Conservation (phyloP, 2,329 filamentous ascomycete genomes). For the Elsinoe australis region DNA sequence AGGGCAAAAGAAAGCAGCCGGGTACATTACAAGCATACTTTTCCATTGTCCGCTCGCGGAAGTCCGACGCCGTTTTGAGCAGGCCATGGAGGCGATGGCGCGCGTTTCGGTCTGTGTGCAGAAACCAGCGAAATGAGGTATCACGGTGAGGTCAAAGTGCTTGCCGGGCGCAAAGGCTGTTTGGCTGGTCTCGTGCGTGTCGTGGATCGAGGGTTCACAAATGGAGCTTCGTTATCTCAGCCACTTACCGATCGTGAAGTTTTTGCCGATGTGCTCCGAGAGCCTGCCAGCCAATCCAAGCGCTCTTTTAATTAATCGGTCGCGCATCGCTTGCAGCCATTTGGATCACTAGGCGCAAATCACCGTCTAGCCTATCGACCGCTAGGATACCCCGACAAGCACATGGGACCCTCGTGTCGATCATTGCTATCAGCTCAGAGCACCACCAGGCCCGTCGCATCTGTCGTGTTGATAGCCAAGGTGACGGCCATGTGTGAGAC, state of each 20-base stretch:
- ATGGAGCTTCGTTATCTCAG: not conserved
- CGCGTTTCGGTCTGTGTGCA: not conserved
- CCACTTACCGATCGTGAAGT: slow-evolving; percentile 9
- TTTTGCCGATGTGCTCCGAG: not conserved
- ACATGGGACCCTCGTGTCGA: slow-evolving; percentile 1
- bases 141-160: slow-evolving; percentile 11
- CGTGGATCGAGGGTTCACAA: not conserved
- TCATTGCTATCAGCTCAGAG: not conserved
- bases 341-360: slow-evolving; percentile 14
- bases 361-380: slow-evolving; percentile 14
- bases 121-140: slow-evolving; percentile 10
- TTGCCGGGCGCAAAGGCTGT: slow-evolving; percentile 1
- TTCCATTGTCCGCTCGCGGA: too few relatives aligned
- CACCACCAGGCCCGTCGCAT: not conserved
- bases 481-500: slow-evolving; percentile 10
- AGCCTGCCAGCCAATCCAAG: too few relatives aligned
- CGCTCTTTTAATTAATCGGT: too few relatives aligned
- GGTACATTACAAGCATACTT: too few relatives aligned
- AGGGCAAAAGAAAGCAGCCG: too few relatives aligned
- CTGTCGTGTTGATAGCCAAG: slow-evolving; percentile 3
- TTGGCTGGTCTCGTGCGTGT: slow-evolving; percentile 1
- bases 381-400: slow-evolving; percentile 1
- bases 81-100: too few relatives aligned
- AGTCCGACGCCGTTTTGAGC: too few relatives aligned
- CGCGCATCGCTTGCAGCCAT: slow-evolving; percentile 14